These are phyloP conservation scores for Lanmaoa pseudosensibilis DNA, from an alignment of 768 basidiomycete species.

Conservation along the genomic window DNA sequence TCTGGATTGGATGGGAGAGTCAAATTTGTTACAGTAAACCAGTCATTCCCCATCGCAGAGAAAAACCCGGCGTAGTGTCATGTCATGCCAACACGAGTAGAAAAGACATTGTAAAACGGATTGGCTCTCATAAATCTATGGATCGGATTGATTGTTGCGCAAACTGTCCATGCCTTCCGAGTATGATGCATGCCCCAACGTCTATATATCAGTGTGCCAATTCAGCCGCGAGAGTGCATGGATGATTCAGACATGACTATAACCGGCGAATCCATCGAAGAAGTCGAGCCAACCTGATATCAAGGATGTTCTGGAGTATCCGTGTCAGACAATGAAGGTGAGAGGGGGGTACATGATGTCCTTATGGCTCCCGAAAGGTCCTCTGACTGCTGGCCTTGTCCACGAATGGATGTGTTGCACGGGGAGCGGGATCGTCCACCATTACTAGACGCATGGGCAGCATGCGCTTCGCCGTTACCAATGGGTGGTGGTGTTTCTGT, in stretches of 20 bases:
- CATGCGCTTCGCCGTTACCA: slow-evolving; percentile 12
- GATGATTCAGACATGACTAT: slow-evolving; percentile 2
- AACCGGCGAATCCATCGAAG: slow-evolving; percentile 33
- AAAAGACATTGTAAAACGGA: slow-evolving; percentile 17
- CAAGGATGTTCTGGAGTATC: slow-evolving; percentile 24
- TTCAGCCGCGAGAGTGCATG: slow-evolving; percentile 8
- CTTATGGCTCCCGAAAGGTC: slow-evolving; percentile 12
- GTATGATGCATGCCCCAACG: slow-evolving; percentile 15
- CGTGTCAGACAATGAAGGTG: slow-evolving; percentile 29
- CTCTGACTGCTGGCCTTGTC: slow-evolving; percentile 10
- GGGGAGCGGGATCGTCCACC: slow-evolving; percentile 14
- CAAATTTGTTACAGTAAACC: slow-evolving; percentile 16
- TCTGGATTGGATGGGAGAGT: slow-evolving; percentile 2
- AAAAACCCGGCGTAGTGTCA: slow-evolving; percentile 3
- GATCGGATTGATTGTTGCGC: slow-evolving; percentile 11
- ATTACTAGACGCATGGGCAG: slow-evolving; percentile 7
- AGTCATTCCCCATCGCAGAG: slow-evolving; percentile 3
- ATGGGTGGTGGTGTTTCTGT: slow-evolving; percentile 9
- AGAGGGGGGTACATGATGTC: slow-evolving; percentile 23
- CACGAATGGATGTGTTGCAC: neutral
- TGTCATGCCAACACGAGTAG: slow-evolving; percentile 11
- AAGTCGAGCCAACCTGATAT: slow-evolving; percentile 47
- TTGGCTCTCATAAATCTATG: slow-evolving; percentile 27
- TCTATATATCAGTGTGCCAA: slow-evolving; percentile 15
- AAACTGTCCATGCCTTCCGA: slow-evolving; percentile 24